Evolutionary conservation across 441 rosid genomes (phyloP).

Genomic region (Syzygium malaccense): DNA sequence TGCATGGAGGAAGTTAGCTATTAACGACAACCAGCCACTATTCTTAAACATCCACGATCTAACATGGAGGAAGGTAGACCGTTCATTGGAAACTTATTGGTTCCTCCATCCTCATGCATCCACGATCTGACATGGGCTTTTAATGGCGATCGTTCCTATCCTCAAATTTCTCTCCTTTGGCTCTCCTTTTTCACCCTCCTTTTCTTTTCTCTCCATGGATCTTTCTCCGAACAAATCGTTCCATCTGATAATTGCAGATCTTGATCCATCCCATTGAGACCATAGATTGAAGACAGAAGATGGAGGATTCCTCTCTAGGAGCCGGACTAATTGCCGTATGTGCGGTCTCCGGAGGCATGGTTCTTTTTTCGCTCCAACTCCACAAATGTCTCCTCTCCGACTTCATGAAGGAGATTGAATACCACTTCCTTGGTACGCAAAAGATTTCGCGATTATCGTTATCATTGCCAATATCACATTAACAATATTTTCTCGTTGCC

Average conservation of each 20-base stretch:
- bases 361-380: conserved; percentile 1
- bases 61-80: neutral
- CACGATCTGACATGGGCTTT: neutral
- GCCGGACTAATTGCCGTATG: neutral
- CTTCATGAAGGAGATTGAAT: conserved; percentile 3
- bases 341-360: conserved; percentile 6
- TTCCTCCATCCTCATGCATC: neutral
- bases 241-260: neutral
- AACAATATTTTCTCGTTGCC: neutral
- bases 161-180: neutral
- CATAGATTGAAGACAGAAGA: neutral
- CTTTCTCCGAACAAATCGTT: neutral
- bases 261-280: neutral
- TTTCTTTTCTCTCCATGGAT: neutral
- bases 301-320: neutral
- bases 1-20: neutral
- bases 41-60: neutral
- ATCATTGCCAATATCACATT: neutral
- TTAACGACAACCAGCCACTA: neutral
- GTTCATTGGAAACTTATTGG: neutral
- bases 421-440: neutral
- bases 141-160: neutral
- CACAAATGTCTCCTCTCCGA: conserved; percentile 6
- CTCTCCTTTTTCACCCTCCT: neutral
- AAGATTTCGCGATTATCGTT: neutral